Conservation (phyloP, 2,329 filamentous ascomycete species). For the Penicillium hesseltinei region DNA sequence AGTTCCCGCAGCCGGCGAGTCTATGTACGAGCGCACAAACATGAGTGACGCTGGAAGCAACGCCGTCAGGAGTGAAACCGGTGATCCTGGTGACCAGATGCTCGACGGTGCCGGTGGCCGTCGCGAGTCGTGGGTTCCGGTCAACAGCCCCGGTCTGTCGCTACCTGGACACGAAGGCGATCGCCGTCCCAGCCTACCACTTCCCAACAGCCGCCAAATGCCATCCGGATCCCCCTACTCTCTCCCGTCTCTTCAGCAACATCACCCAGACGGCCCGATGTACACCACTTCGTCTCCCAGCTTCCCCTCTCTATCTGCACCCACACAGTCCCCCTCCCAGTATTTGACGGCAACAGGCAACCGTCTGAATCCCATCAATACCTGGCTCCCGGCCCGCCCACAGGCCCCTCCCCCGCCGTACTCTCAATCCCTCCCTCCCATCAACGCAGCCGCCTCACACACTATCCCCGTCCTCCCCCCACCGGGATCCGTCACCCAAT, state of each 20-base stretch:
- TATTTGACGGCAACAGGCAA: conserved; percentile 30
- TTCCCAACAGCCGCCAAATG: conserved; percentile 35
- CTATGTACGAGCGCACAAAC: conserved; percentile 32
- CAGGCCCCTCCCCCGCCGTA: conserved; percentile 36
- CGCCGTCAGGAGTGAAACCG: conserved; percentile 41
- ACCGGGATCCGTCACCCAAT: conserved; percentile 32
- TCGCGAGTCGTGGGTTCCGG: conserved; percentile 44
- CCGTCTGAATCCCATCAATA: conserved; percentile 42
- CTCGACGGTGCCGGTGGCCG: conserved; percentile 34
- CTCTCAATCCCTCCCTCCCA: conserved; percentile 40
- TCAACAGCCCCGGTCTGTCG: conserved; percentile 39
- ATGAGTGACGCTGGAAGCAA: conserved; percentile 43
- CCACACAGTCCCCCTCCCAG: conserved; percentile 30
- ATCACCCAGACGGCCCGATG: conserved; percentile 32
- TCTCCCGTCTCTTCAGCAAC: conserved; percentile 36
- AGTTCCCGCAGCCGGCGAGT: conserved; percentile 19
- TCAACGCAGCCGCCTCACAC: conserved; percentile 35
- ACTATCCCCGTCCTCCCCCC: conserved; percentile 37
- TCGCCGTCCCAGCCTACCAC: conserved; percentile 39
- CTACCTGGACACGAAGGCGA: conserved; percentile 33
- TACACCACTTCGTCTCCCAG: conserved; percentile 34
- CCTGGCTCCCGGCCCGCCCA: conserved; percentile 36
- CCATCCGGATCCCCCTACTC: conserved; percentile 37
- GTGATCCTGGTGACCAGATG: conserved; percentile 31
- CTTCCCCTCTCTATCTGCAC: conserved; percentile 31